These are phyloP conservation scores for Castanea mollissima DNA, from an alignment of 306 rosid species.

Conservation along the genomic window DNA sequence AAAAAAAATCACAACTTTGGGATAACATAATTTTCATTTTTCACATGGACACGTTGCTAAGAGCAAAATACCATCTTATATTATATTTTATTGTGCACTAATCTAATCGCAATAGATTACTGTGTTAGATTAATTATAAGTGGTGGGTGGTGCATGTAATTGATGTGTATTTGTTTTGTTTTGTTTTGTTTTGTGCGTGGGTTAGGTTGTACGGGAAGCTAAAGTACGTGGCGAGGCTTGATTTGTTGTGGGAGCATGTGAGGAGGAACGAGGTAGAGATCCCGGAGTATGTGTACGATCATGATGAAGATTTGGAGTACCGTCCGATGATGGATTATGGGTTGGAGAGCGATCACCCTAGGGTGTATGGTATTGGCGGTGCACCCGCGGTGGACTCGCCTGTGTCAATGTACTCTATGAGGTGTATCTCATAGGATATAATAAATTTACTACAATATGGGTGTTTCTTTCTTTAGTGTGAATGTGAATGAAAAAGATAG, in stretches of 20 bases:
- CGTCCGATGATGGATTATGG: conserved; percentile 97
- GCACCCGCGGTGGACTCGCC: conserved; percentile 61
- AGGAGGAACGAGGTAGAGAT: conserved; percentile 71
- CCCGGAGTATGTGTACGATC: conserved; percentile 82
- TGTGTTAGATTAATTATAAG: no score
- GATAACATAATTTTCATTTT: no score
- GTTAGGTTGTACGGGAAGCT: conserved; percentile 74
- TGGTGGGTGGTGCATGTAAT: neutral
- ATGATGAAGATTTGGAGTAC: conserved; percentile 87
- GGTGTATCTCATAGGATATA: conserved; percentile 73
- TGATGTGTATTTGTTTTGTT: no score
- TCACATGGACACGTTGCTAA: no score
- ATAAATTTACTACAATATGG: neutral
- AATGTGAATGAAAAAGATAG: no score
- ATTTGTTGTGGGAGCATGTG: conserved; percentile 77
- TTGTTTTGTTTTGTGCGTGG: conserved; percentile 17
- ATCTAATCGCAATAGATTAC: no score
- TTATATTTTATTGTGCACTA: no score
- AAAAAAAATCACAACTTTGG: no score
- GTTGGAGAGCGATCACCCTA: conserved; percentile 80
- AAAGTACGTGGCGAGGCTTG: conserved; percentile 74
- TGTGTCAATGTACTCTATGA: conserved; percentile 73
- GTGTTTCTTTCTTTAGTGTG: neutral
- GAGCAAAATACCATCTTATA: no score
- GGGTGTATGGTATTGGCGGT: conserved; percentile 42